Evolutionary conservation across 495 filamentous ascomycete genomes (phyloP).

Genomic region (Penicillium angulare): DNA sequence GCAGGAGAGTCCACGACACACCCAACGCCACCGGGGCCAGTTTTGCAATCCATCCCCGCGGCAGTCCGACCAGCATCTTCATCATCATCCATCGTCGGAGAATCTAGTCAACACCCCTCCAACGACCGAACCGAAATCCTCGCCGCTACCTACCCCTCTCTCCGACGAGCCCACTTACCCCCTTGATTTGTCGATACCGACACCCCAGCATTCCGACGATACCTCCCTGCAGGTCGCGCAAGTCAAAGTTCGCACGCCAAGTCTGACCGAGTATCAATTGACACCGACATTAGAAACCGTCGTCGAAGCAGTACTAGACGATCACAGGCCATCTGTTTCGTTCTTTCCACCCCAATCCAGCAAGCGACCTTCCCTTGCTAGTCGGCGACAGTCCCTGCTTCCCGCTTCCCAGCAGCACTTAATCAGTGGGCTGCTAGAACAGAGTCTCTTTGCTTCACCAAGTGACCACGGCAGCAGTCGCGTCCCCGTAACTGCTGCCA

Average conservation of each 20-base stretch:
- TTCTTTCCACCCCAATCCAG: slow-evolving; percentile 16
- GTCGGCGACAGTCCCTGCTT: slow-evolving; percentile 52
- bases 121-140: slow-evolving; percentile 15
- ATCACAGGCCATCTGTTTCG: slow-evolving; percentile 16
- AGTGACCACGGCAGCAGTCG: slow-evolving; percentile 22
- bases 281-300: slow-evolving; percentile 35
- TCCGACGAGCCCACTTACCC: slow-evolving; percentile 20
- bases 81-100: slow-evolving; percentile 5
- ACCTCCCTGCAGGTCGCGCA: slow-evolving; percentile 18
- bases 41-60: not conserved
- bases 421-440: slow-evolving; percentile 41
- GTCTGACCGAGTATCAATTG: slow-evolving; percentile 24
- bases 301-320: slow-evolving; percentile 22
- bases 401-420: slow-evolving; percentile 44
- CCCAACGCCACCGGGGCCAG: slow-evolving; percentile 5
- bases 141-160: slow-evolving; percentile 22
- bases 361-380: slow-evolving; percentile 43
- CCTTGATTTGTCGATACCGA: slow-evolving; percentile 20
- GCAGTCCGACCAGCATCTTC: slow-evolving; percentile 9
- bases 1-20: slow-evolving; percentile 7
- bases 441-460: slow-evolving; percentile 23
- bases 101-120: slow-evolving; percentile 10
- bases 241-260: slow-evolving; percentile 12
- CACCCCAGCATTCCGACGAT: slow-evolving; percentile 28
- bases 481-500: slow-evolving; percentile 17